Base-by-base conservation (phyloP, 805 yeast species). In the Starmerella lactis-condensi region DNA sequence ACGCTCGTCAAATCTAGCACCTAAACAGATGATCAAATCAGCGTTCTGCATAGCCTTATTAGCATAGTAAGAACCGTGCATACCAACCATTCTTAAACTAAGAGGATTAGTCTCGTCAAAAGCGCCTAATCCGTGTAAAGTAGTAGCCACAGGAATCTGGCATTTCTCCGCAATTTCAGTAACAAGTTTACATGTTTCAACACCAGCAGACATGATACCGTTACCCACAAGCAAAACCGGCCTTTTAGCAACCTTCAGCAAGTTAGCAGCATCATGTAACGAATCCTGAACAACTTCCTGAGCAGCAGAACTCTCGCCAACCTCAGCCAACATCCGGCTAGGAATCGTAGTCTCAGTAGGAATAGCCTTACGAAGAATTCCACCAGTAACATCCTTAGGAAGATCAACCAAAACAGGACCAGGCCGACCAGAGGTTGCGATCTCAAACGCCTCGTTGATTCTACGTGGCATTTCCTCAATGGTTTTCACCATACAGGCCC, bases 1-100 rank as follows among this genome's bases (percentile, higher is more conserved):
- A 64, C 98, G 83, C 62, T 89, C 98, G 58, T 89, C 98, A 49
- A 89, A 89, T 55, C 98, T 71, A 22, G 96, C 93, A 52, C 98
- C 98, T 26, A 89, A 64, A 12, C 96, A 96, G 40, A 89, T 59
- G 51, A 89, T 79, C 47, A 83, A 61, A 57, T 89, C 98, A 24
- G 96, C 93, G 37, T 71, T 64, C 62, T 89, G 98, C 45, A 89
- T 75, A 32, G 96, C 91, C 49, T 76, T 54, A 64, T 89, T 89
- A 45, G 98, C 98, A 46, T 82, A 81, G 30, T 82, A 94, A 38
- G 73, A 67, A 42, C 98, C 98, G 58, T 89, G 98, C 98, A 89
- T 89, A 47, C 98, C 98, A 44, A 89, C 67, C 91, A 89, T 81
- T 56, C 85, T 94, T 43, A 89, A 59, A 17, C 94, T 75, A 56